Conservation (phyloP, 371 early-diverging fungal species). For the Mortierella sp. region DNA sequence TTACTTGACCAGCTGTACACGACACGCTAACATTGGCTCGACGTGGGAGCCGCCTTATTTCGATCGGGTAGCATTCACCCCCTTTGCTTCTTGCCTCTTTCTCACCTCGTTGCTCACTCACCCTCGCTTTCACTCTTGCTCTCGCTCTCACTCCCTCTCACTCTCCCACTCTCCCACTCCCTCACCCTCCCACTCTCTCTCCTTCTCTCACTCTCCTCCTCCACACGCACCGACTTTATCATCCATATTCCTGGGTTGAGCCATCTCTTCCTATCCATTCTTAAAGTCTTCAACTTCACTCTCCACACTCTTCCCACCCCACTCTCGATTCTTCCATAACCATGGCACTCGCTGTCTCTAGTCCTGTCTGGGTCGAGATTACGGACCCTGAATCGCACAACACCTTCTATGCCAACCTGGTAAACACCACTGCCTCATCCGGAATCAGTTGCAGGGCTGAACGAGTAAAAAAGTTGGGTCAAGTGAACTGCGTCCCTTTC, state of each 20-base stretch:
- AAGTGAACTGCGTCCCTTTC: background rate
- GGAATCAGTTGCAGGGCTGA: background rate
- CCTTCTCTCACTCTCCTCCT: background rate
- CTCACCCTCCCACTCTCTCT: background rate
- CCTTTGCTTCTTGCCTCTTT: background rate
- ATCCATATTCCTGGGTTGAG: too few species aligned
- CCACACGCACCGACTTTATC: too few species aligned
- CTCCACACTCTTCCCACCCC: background rate
- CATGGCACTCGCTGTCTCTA: constrained; percentile 34
- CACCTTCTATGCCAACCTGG: constrained; percentile 85
- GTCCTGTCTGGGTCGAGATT: constrained; percentile 80
- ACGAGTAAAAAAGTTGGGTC: background rate
- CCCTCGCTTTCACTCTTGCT: constrained; percentile 2
- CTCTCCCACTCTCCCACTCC: background rate
- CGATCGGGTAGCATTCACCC: too few species aligned
- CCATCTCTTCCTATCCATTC: too few species aligned
- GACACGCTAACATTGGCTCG: too few species aligned
- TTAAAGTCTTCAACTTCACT: too few species aligned
- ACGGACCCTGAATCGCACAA: constrained; percentile 83
- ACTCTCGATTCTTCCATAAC: background rate
- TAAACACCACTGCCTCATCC: constrained; percentile 37
- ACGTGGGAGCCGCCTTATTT: too few species aligned
- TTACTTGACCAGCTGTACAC: too few species aligned
- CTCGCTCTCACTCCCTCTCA: background rate
- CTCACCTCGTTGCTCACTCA: background rate